Conservation (phyloP, 2,329 filamentous ascomycete species). For the Calonectria pseudoreteaudii region DNA sequence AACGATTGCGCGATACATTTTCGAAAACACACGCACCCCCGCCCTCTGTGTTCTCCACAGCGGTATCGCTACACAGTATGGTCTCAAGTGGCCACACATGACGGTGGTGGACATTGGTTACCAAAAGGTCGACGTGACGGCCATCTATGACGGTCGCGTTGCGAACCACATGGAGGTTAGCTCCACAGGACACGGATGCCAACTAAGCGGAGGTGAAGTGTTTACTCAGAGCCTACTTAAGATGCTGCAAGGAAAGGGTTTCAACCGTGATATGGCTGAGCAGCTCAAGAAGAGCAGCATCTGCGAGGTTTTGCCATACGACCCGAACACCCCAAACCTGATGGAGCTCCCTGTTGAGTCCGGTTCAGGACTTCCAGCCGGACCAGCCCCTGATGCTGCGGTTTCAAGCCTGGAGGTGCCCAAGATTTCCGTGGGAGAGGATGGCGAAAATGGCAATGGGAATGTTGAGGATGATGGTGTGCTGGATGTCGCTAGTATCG, state of each 20-base stretch:
- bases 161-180: conserved; percentile 74
- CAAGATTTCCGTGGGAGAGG: conserved; percentile 50
- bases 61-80: conserved; percentile 88
- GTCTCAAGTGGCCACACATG: conserved; percentile 78
- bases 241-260: conserved; percentile 71
- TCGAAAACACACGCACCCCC: conserved; percentile 96
- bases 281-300: conserved; percentile 75
- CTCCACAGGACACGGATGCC: conserved; percentile 59
- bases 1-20: conserved; percentile 90
- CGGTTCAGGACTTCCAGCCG: conserved; percentile 42
- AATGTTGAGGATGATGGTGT: conserved; percentile 75
- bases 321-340: conserved; percentile 54
- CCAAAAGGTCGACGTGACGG: conserved; percentile 92
- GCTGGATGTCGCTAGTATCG: conserved; percentile 85
- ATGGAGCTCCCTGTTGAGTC: conserved; percentile 63
- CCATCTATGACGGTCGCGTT: conserved; percentile 84
- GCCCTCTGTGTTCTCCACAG: conserved; percentile 92
- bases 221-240: conserved; percentile 82
- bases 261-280: conserved; percentile 76
- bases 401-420: conserved; percentile 51
- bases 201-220: conserved; percentile 83
- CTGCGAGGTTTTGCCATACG: conserved; percentile 75
- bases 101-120: conserved; percentile 93
- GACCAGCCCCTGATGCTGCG: conserved; percentile 45
- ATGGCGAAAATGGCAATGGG: conserved; percentile 55